These are phyloP conservation scores for Sinapis alba DNA, from an alignment of 441 rosid genomes.

Conservation along the genomic window DNA sequence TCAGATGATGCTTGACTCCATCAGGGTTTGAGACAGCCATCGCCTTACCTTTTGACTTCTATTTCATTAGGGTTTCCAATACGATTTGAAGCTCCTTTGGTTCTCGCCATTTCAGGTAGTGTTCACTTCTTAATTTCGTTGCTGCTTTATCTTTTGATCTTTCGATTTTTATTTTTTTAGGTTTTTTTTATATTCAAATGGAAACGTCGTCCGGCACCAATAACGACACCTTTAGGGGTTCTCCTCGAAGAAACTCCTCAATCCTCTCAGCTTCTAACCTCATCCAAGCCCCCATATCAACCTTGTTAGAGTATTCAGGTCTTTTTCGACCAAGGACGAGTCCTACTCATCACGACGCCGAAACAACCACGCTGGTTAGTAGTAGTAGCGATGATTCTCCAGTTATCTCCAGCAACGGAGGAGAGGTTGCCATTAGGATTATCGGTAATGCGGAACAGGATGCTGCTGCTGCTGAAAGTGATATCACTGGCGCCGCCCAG, in stretches of 20 bases:
- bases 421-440: slow-evolving; percentile 88
- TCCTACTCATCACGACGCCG: slow-evolving; percentile 58
- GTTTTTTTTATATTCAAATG: slow-evolving; percentile 64
- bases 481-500: slow-evolving; percentile 50
- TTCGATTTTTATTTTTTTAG: slow-evolving; percentile 29
- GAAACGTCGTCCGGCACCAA: slow-evolving; percentile 65
- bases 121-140: slow-evolving; percentile 8
- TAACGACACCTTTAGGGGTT: slow-evolving; percentile 63
- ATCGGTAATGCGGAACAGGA: slow-evolving; percentile 81
- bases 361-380: slow-evolving; percentile 37
- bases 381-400: slow-evolving; percentile 48
- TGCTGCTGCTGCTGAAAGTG: slow-evolving; percentile 41
- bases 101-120: slow-evolving; percentile 79
- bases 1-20: not conserved
- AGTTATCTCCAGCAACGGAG: slow-evolving; percentile 41
- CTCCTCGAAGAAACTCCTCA: slow-evolving; percentile 63
- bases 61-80: slow-evolving; percentile 1
- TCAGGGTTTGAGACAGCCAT: too few species aligned
- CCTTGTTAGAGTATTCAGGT: slow-evolving; percentile 92
- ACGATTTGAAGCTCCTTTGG: slow-evolving; percentile 34
- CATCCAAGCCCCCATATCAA: slow-evolving; percentile 86
- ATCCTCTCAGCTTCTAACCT: slow-evolving; percentile 78
- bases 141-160: slow-evolving; percentile 6
- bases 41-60: too few species aligned
- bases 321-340: slow-evolving; percentile 62